Conservation (phyloP, 768 basidiomycete species). For the Mycena vulgaris region DNA sequence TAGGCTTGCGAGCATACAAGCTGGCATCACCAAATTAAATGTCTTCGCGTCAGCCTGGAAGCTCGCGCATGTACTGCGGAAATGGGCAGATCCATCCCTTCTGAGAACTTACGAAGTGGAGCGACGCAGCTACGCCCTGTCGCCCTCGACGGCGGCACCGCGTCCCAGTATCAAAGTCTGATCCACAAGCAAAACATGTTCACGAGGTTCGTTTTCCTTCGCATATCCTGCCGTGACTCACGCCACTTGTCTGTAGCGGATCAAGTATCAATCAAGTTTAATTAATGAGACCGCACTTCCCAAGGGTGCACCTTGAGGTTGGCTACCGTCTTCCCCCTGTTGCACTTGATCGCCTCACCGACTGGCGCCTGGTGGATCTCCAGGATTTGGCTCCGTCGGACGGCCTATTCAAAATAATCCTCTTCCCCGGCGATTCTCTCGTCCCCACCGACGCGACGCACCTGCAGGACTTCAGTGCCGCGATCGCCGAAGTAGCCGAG, state of each 20-base stretch:
- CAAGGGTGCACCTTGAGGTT: slow-evolving; percentile 48
- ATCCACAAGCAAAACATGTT: slow-evolving; percentile 18
- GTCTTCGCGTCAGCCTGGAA: slow-evolving; percentile 57
- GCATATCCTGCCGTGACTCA: background rate
- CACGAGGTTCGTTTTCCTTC: background rate
- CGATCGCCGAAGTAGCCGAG: background rate
- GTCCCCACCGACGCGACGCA: background rate
- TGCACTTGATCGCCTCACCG: slow-evolving; percentile 52
- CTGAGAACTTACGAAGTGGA: slow-evolving; percentile 60
- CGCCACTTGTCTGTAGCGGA: slow-evolving; percentile 44
- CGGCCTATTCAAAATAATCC: slow-evolving; percentile 50
- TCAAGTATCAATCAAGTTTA: slow-evolving; percentile 56
- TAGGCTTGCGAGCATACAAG: slow-evolving; percentile 24
- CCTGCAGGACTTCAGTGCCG: background rate
- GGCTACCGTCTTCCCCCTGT: slow-evolving; percentile 58
- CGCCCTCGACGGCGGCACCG: slow-evolving; percentile 49
- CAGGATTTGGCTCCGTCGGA: slow-evolving; percentile 59
- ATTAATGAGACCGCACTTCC: slow-evolving; percentile 53
- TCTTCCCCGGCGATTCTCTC: slow-evolving; percentile 45
- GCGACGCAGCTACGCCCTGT: slow-evolving; percentile 55
- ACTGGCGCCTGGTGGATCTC: slow-evolving; percentile 54
- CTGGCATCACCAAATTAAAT: background rate
- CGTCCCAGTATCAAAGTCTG: slow-evolving; percentile 43
- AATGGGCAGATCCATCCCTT: slow-evolving; percentile 55
- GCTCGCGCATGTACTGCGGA: slow-evolving; percentile 60